Percentiles rank a stretch among this genome's conserved stretches.
phyloP scores from a whole-genome alignment of 257 asterid species.

The Capsicum baccatum region DNA sequence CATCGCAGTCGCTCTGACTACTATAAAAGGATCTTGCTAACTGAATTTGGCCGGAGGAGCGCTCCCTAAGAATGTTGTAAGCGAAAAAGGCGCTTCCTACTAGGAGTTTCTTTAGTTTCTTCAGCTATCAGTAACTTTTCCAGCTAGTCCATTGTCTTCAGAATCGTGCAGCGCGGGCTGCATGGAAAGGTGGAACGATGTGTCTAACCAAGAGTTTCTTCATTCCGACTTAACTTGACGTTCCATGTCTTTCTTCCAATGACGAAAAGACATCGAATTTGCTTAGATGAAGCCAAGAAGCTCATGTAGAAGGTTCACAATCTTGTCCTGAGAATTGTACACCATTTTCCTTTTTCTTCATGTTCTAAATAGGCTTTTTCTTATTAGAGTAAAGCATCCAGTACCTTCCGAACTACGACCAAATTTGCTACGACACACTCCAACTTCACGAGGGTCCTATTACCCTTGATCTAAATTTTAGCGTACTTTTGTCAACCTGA shows the following conservation, averaged over 20 bases:
- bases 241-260: not conserved
- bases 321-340: conserved; percentile 1
- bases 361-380: not conserved
- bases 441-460: too few species aligned
- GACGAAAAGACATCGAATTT: not conserved
- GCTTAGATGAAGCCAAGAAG: conserved; percentile 15
- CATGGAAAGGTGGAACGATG: not conserved
- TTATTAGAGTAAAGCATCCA: not conserved
- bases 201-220: not conserved
- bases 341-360: not conserved
- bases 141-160: not conserved
- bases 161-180: not conserved
- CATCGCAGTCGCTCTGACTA: conserved; percentile 71
- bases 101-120: not conserved
- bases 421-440: too few species aligned
- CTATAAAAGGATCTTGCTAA: conserved; percentile 59
- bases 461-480: too few species aligned
- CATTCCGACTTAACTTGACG: not conserved
- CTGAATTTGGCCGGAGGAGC: conserved; percentile 44
- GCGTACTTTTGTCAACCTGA: too few species aligned
- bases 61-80: conserved; percentile 15
- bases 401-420: too few species aligned
- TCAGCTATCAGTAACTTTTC: not conserved
- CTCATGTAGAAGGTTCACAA: conserved; percentile 8
- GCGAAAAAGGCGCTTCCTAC: not conserved